Percentiles rank a stretch among this genome's conserved stretches.
phyloP scores from a whole-genome alignment of 305 asterid genomes.

The Fraxinus albicans region DNA sequence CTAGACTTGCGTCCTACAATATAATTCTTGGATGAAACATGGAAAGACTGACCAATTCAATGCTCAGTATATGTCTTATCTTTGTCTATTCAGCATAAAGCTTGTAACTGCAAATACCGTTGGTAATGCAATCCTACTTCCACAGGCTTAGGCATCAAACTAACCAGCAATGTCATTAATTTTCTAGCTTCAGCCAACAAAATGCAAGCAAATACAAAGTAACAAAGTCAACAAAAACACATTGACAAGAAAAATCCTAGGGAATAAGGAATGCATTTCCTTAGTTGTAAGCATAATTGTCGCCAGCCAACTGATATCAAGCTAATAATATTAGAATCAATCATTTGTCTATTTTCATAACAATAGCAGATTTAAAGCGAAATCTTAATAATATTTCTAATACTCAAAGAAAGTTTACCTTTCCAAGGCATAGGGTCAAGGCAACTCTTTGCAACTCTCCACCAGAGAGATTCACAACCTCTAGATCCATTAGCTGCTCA shows the following conservation, averaged over 20 bases:
- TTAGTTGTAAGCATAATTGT: not conserved
- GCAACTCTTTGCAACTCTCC: constrained; percentile 99
- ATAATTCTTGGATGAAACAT: not conserved
- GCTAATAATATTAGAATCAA: not conserved
- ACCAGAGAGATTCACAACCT: constrained; percentile 93
- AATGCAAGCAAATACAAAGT: not conserved
- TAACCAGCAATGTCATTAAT: not conserved
- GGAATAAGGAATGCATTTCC: not conserved
- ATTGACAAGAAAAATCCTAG: not conserved
- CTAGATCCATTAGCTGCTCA: constrained; percentile 97
- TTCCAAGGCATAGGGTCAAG: constrained; percentile 87
- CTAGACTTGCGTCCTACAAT: not conserved
- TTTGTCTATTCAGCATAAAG: not conserved
- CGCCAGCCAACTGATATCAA: not conserved
- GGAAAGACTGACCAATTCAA: not conserved
- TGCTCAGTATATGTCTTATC: not conserved
- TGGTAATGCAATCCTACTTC: not conserved
- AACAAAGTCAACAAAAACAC: not conserved
- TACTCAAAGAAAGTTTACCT: constrained; percentile 45
- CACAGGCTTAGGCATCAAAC: not conserved
- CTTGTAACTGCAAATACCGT: not conserved
- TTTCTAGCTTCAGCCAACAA: not conserved
- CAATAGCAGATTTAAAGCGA: not conserved
- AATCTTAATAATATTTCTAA: not conserved
- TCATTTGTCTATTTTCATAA: not conserved